Evolutionary conservation across 1,284 basidiomycete genomes (phyloP).

Genomic region (Rhodotorula sp.): DNA sequence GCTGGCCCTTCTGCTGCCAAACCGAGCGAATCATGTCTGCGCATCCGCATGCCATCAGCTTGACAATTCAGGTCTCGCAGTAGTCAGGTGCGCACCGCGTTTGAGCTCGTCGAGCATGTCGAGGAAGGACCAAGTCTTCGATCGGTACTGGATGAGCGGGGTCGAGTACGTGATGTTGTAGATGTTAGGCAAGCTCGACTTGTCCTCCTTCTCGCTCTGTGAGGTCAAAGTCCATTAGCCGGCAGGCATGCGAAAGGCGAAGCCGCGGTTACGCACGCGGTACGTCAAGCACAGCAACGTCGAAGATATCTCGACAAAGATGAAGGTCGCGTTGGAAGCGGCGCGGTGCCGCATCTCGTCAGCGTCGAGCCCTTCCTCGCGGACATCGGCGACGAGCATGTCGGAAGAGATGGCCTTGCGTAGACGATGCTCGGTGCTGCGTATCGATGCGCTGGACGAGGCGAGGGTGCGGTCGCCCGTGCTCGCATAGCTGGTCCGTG

Average conservation of each 20-base stretch:
- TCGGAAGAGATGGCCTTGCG: constrained; percentile 30
- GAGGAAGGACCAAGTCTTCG: constrained; percentile 84
- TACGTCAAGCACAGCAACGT: constrained; percentile 55
- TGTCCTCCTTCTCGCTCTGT: constrained; percentile 54
- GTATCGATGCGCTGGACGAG: constrained; percentile 24
- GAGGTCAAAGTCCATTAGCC: constrained; percentile 55
- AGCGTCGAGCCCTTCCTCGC: constrained; percentile 47
- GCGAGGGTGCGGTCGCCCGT: neutral
- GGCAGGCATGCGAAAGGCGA: neutral
- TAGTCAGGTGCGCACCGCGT: constrained; percentile 66
- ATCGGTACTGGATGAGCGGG: constrained; percentile 70
- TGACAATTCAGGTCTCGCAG: neutral
- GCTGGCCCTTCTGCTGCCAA: constrained; percentile 52
- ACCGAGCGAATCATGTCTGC: constrained; percentile 50
- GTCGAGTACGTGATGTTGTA: constrained; percentile 59
- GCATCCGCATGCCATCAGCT: neutral
- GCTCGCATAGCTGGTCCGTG: constrained; percentile 8
- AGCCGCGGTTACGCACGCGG: constrained; percentile 51
- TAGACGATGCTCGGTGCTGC: constrained; percentile 27
- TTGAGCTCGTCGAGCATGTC: constrained; percentile 78
- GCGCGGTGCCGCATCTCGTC: constrained; percentile 55
- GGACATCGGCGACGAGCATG: constrained; percentile 11
- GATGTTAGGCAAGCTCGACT: constrained; percentile 56
- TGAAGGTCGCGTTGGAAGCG: constrained; percentile 64
- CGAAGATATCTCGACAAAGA: constrained; percentile 75